Base-by-base conservation (phyloP, 441 rosid species). In the Syzygium syzygioides region DNA sequence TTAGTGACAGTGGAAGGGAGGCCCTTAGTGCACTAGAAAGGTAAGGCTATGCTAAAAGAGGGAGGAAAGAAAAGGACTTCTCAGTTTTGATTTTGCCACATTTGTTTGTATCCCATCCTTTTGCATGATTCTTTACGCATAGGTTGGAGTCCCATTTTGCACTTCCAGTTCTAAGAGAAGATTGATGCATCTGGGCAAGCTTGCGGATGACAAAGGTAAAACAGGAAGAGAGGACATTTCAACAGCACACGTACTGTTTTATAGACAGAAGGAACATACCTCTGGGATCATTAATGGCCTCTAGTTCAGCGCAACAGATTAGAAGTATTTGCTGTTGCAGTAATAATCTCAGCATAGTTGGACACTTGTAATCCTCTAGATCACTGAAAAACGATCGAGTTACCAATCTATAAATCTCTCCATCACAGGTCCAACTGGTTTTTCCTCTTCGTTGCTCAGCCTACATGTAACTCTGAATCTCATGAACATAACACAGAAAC, bases 351-450 rank as follows among this genome's bases (percentile, higher is more conserved):
- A 94, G 92, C 88, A 97, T 95, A 87, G 97, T 92, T 7, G 99
- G 98, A 91, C 94, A 80, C 90, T 97, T 99, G 87, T 91, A 80
- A 79, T 95, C 96, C 90, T 94, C 93, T 87, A 97, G 94, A 91
- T 93, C 86, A 90, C 85, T 91, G 92, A 94, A 97, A 92, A 96
- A 96, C 86, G 98, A 94, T 88, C 93, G 91, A 28, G 99, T 94
- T 87, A 97, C 98, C 94, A 97, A 94, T 89, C 98, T 95, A 92
- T 96, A 97, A 86, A 96, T 93, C 92, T 96, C 95, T 88, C 99
- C 99, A 91, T 97, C 97, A 91, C 99, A 97, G 79, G 98, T 97
- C 91, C 97, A 93, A 84, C 99, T 98, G 80, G 99, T 97, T 93
- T 99, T 94, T 90, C 99, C 99, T 92, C 92, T 91, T 56, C 99